These are phyloP conservation scores for Leishmania mexicana DNA, from an alignment of 208 protist species.

Conservation along the genomic window DNA sequence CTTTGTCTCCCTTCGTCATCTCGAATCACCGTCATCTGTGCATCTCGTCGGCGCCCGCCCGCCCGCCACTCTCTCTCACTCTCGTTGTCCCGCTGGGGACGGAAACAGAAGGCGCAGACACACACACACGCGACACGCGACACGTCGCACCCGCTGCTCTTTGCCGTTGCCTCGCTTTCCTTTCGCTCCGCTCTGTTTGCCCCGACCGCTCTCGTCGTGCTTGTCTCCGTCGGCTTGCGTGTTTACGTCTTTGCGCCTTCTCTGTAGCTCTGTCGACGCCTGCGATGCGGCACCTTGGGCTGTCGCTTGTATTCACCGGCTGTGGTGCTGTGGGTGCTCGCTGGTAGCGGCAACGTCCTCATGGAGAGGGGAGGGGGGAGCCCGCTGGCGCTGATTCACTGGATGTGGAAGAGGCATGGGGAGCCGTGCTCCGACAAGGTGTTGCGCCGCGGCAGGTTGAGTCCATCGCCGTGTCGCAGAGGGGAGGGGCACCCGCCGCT, in stretches of 20 bases:
- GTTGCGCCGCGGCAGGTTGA: conserved; percentile 30
- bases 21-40: too few species aligned
- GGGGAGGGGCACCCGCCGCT: conserved; percentile 14
- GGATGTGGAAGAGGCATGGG: conserved; percentile 52
- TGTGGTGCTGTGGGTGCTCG: conserved; percentile 13
- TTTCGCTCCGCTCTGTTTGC: too few species aligned
- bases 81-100: too few species aligned
- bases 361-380: conserved; percentile 33
- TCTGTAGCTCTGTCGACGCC: not conserved
- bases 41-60: too few species aligned
- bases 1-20: too few species aligned
- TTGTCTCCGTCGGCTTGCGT: too few species aligned
- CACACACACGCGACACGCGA: too few species aligned
- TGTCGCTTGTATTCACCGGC: conserved; percentile 21
- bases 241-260: not conserved
- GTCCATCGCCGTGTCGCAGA: conserved; percentile 23
- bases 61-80: too few species aligned
- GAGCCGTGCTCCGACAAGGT: conserved; percentile 31
- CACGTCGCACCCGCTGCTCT: too few species aligned
- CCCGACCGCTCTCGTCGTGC: too few species aligned
- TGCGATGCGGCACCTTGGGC: conserved; percentile 17
- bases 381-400: conserved; percentile 50
- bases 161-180: too few species aligned
- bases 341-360: conserved; percentile 15
- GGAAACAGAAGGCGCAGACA: too few species aligned